A percentile compares a stretch with the other conserved stretches of the same genome.
Conservation (phyloP, 2,329 filamentous ascomycete species). For the Xylaria hypoxylon region DNA sequence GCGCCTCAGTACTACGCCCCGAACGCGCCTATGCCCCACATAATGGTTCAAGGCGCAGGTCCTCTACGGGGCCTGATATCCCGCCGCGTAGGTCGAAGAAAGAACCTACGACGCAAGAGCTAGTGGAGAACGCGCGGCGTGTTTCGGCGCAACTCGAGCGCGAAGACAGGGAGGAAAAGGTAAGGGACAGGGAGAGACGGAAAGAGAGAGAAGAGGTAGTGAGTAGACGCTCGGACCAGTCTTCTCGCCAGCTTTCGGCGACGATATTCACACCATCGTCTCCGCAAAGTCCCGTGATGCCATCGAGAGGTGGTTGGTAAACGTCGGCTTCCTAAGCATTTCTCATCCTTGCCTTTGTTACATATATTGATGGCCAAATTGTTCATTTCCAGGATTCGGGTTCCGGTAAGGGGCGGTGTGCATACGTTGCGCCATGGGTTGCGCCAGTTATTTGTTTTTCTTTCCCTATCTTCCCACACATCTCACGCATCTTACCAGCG, state of each 20-base stretch:
- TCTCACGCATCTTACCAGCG: background rate
- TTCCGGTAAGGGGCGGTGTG: background rate
- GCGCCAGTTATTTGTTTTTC: background rate
- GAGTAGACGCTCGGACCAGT: conserved; percentile 19
- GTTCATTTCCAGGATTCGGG: background rate
- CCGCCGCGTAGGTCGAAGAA: conserved; percentile 17
- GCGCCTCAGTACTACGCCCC: conserved; percentile 9
- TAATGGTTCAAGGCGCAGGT: conserved; percentile 20
- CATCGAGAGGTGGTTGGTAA: conserved; percentile 2
- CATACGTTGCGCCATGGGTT: background rate
- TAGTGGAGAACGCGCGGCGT: conserved; percentile 37
- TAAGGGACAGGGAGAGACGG: conserved; percentile 16
- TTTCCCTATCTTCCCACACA: background rate
- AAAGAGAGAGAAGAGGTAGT: conserved; percentile 23
- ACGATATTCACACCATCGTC: conserved; percentile 22
- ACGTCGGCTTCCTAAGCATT: background rate
- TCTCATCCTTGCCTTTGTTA: background rate
- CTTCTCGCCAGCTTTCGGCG: conserved; percentile 13
- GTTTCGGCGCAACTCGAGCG: conserved; percentile 41
- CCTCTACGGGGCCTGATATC: conserved; percentile 22
- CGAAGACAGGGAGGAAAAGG: conserved; percentile 33
- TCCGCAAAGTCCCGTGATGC: conserved; percentile 13
- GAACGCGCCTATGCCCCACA: conserved; percentile 15
- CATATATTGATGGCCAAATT: background rate
- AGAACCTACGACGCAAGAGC: conserved; percentile 37